Percentiles rank a stretch among this genome's conserved stretches.
These are phyloP conservation scores for Cavenderia fasciculata DNA, from an alignment of 78 protist genomes.

Conservation along the genomic window DNA sequence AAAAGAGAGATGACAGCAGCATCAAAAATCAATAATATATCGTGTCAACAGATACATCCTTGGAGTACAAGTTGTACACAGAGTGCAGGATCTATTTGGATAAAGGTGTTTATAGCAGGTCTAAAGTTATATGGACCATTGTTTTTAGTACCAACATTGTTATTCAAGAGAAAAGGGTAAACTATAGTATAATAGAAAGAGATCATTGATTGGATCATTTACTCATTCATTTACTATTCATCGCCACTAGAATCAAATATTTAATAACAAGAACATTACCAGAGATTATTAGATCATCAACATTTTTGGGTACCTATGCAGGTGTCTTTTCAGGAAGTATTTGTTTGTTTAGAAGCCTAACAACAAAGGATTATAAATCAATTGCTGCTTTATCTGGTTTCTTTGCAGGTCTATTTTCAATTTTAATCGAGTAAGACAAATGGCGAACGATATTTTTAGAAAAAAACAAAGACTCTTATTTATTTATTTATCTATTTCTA, in stretches of 20 bases:
- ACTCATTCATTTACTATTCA: neutral
- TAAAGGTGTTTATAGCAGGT: constrained; percentile 62
- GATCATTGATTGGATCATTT: neutral
- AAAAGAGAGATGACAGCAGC: neutral
- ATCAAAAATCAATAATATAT: neutral
- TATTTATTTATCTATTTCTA: neutral
- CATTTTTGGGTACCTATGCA: constrained; percentile 68
- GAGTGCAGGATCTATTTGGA: constrained; percentile 34
- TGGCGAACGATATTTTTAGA: neutral
- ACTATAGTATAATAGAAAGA: neutral
- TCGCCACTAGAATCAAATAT: constrained; percentile 1
- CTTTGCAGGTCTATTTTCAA: constrained; percentile 71
- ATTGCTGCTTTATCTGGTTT: constrained; percentile 52
- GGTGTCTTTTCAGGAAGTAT: constrained; percentile 51
- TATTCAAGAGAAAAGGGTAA: constrained; percentile 73
- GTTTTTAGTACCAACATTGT: constrained; percentile 48
- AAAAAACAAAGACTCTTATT: neutral
- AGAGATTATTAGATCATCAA: constrained; percentile 66
- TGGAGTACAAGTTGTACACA: constrained; percentile 34
- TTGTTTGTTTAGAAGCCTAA: constrained; percentile 41
- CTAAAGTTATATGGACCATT: constrained; percentile 68
- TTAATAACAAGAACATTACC: constrained; percentile 49
- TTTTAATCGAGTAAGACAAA: constrained; percentile 51
- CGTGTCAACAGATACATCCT: constrained; percentile 31
- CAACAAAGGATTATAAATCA: constrained; percentile 40